Evolutionary conservation across 495 filamentous ascomycete species (phyloP).

Genomic region (Lophiotrema nucula): DNA sequence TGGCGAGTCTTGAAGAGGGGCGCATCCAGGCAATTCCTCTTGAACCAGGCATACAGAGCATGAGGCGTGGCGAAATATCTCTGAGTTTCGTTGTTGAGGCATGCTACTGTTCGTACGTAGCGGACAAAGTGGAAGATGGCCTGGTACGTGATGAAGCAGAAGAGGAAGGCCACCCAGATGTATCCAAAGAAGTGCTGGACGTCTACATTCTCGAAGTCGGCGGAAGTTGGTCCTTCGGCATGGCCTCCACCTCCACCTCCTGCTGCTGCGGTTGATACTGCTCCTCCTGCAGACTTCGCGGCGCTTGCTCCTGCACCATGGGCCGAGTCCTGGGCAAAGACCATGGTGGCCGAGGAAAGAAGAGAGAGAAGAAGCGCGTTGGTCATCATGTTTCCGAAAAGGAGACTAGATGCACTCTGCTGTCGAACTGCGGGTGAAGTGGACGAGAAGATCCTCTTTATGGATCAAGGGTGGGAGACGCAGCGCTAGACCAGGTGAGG

Average conservation of each 20-base stretch:
- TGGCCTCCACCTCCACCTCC: conserved; percentile 3
- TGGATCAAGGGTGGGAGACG: conserved; percentile 20
- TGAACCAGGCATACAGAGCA: conserved; percentile 50
- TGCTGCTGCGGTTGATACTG: too few relatives aligned
- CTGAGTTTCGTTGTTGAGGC: conserved; percentile 39
- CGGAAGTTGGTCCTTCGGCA: conserved; percentile 10
- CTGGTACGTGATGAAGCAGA: conserved; percentile 31
- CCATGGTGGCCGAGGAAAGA: conserved; percentile 8
- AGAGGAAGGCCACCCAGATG: conserved; percentile 31
- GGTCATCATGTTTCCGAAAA: conserved; percentile 18
- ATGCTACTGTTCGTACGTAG: conserved; percentile 36
- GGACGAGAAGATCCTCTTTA: conserved; percentile 23
- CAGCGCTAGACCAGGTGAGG: conserved; percentile 11
- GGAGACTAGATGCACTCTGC: conserved; percentile 16
- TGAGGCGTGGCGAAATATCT: conserved; percentile 48
- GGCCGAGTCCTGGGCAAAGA: conserved; percentile 4
- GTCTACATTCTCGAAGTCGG: conserved; percentile 29
- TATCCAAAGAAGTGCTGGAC: conserved; percentile 31
- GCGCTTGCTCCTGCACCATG: not conserved
- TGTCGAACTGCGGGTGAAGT: conserved; percentile 7
- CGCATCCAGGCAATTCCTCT: conserved; percentile 79
- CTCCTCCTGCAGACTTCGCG: not conserved
- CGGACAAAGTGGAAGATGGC: conserved; percentile 32
- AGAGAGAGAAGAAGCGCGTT: conserved; percentile 13
- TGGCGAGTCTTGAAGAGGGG: conserved; percentile 79